Conservation (phyloP, 495 filamentous ascomycete species). For the Delitschia confertaspora region DNA sequence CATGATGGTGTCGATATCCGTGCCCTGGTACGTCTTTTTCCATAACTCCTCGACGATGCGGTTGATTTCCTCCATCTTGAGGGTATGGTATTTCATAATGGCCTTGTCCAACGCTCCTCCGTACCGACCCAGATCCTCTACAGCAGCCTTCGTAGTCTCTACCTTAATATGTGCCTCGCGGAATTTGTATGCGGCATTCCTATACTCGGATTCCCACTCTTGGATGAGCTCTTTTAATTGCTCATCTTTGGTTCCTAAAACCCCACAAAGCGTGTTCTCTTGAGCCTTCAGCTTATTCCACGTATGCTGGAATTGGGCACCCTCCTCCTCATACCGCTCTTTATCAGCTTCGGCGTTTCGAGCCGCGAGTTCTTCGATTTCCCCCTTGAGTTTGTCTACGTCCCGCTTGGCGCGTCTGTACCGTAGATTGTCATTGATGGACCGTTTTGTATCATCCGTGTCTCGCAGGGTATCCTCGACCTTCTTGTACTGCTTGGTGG, state of each 20-base stretch:
- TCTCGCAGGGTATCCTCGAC: constrained; percentile 68
- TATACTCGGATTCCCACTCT: constrained; percentile 82
- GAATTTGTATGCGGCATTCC: constrained; percentile 71
- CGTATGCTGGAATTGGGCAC: constrained; percentile 49
- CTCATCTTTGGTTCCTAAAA: constrained; percentile 72
- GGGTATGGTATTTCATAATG: constrained; percentile 88
- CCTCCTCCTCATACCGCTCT: constrained; percentile 61
- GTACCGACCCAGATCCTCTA: constrained; percentile 81
- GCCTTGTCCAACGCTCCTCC: constrained; percentile 77
- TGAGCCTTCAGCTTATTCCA: constrained; percentile 53
- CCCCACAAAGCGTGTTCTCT: constrained; percentile 56
- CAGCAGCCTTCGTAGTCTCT: constrained; percentile 83
- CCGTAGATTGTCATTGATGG: constrained; percentile 76
- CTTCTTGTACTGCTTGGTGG: constrained; percentile 63
- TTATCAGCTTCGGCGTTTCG: constrained; percentile 78
- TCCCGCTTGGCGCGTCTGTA: constrained; percentile 66
- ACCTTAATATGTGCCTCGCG: constrained; percentile 84
- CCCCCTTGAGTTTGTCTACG: constrained; percentile 53
- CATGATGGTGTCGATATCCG: constrained; percentile 92
- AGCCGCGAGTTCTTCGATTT: constrained; percentile 68
- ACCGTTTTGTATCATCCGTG: constrained; percentile 67
- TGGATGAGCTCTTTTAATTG: constrained; percentile 56
- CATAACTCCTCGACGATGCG: constrained; percentile 89
- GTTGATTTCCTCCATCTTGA: constrained; percentile 99
- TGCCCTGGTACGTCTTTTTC: constrained; percentile 94